Conservation (phyloP, 139 green algal genomes). For the Volvox africanus region DNA sequence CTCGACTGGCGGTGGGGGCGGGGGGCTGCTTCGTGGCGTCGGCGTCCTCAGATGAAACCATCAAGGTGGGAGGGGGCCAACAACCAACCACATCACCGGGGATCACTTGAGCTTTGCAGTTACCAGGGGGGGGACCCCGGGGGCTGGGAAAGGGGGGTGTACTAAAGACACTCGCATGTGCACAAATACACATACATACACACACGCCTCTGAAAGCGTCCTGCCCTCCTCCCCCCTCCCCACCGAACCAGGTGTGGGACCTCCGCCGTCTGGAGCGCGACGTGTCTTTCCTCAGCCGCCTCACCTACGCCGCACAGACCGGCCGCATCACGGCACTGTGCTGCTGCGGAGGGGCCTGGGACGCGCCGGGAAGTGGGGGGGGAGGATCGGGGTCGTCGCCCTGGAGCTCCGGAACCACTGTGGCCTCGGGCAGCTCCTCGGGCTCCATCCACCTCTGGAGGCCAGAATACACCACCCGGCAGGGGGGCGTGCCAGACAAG, state of each 20-base stretch:
- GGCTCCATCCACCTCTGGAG: conserved; percentile 91
- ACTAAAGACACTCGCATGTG: background rate
- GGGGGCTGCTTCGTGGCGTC: conserved; percentile 85
- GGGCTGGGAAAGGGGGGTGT: background rate
- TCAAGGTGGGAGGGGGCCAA: conserved; percentile 71
- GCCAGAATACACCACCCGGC: conserved; percentile 79
- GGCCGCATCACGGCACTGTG: conserved; percentile 46
- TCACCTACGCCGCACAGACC: conserved; percentile 85
- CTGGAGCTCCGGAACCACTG: conserved; percentile 56
- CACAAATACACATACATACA: background rate
- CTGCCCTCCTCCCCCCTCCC: background rate
- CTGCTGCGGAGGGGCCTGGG: conserved; percentile 15
- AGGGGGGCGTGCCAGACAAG: conserved; percentile 64
- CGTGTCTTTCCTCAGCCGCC: conserved; percentile 84
- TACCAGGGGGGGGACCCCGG: background rate
- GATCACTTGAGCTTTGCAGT: background rate
- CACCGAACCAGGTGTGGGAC: conserved; percentile 88
- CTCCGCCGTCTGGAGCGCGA: conserved; percentile 87
- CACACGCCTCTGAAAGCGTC: background rate
- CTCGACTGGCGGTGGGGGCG: conserved; percentile 73
- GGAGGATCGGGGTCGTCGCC: background rate
- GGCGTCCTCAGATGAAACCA: conserved; percentile 86
- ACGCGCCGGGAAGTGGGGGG: background rate
- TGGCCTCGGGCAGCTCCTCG: conserved; percentile 72
- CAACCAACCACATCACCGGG: too few relatives aligned